phyloP scores from a whole-genome alignment of 306 rosid species.

The Acacia crassicarpa region DNA sequence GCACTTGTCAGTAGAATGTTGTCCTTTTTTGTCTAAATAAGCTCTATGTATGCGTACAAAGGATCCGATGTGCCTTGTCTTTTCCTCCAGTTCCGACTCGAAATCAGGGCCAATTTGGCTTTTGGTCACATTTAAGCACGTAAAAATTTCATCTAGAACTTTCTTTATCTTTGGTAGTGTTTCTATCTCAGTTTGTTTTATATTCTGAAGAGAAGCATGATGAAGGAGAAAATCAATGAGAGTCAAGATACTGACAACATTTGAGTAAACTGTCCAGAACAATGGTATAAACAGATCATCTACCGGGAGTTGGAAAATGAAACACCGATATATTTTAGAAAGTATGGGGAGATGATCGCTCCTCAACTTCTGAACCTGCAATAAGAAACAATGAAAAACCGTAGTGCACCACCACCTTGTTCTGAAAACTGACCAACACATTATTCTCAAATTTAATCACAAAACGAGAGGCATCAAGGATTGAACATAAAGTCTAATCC shows the following conservation, averaged over 20 bases:
- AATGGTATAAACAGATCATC: conserved; percentile 1
- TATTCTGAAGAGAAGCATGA: conserved; percentile 2
- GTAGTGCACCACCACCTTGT: not conserved
- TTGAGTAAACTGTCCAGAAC: not conserved
- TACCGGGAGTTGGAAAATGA: conserved; percentile 8
- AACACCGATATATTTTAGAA: not conserved
- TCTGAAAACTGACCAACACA: not conserved
- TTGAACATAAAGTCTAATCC: not conserved
- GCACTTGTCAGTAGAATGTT: conserved; percentile 17
- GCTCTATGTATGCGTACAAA: not conserved
- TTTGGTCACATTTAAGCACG: conserved; percentile 27
- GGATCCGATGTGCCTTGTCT: not conserved
- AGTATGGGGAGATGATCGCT: not conserved
- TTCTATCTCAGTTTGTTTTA: not conserved
- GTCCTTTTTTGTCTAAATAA: not conserved
- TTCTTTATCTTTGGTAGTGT: not conserved
- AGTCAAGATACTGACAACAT: not conserved
- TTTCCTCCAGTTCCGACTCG: not conserved
- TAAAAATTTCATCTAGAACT: not conserved
- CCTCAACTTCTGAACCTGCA: conserved; percentile 33
- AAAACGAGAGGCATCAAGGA: not conserved
- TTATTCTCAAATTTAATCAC: not conserved
- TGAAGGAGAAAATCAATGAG: conserved; percentile 15
- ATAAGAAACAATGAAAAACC: conserved; percentile 5
- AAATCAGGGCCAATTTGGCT: conserved; percentile 25